Evolutionary conservation across 148 eudicot species (phyloP), one percentile per base, ranked within the genome.

Genomic region (Nepenthes mirabilis): DNA sequence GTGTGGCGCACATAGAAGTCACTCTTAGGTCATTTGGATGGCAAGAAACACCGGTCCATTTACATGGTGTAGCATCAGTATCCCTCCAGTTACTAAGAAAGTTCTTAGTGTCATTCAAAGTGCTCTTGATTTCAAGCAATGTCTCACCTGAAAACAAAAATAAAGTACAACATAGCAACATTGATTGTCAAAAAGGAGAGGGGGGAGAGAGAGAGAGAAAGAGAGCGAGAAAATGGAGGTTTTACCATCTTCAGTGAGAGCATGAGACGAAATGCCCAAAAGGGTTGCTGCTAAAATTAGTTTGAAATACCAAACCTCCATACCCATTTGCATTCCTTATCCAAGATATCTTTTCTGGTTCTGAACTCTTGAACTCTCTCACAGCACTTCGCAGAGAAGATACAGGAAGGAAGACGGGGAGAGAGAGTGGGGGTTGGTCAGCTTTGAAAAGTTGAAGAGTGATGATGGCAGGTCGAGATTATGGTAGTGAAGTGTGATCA

Each of bases 31-130:
- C 91, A 37, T 74, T 59, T 1, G 84, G 76, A 61, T 76, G 59
- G 72, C 98, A 93, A 61, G 95, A 70, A 69, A 93, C 74, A 47
- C 98, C 98, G 79, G 77, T 88, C 98, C 98, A 93, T 12, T 72
- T 37, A 58, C 98, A 93, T 14, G 98, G 98, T 50, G 89, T 66
- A 57, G 72, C 82, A 77, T 93, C 96, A 67, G 75, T 70, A 64
- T 80, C 85, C 14, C 61, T 84, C 98, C 98, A 93, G 61, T 77
- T 78, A 73, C 79, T 77, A 36, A 93, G 79, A 70, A 53, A 68
- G 71, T 80, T 79, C 14, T 68, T 82, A 45, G 78, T 88, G 67
- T 88, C 98, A 79, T 93, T 88, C 68, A 93, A 73, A 55, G 72
- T 63, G 61, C 52, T 75, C 66, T 77, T 93, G 58, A 93, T 36